Percentiles rank a stretch among this genome's conserved stretches.
phyloP scores from a whole-genome alignment of 2,329 filamentous ascomycete species.

The Beauveria sp. region DNA sequence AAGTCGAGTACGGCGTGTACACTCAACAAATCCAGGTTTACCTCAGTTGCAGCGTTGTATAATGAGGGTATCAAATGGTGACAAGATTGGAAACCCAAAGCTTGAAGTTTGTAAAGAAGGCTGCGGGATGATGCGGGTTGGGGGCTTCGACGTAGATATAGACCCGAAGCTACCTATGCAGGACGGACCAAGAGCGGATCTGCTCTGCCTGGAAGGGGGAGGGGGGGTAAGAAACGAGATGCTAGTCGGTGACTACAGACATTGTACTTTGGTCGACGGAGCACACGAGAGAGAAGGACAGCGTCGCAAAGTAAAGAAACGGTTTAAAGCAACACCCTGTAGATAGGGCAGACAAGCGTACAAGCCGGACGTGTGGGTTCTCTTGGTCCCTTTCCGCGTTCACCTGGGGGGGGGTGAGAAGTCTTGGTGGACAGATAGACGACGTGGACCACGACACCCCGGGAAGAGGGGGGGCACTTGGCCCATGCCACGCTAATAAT shows the following conservation, averaged over 20 bases:
- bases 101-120: slow-evolving; percentile 4
- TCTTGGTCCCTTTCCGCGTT: slow-evolving; percentile 3
- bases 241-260: slow-evolving; percentile 8
- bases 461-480: slow-evolving; percentile 8
- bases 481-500: neutral
- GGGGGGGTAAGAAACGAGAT: neutral
- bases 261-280: neutral
- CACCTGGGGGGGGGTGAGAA: neutral
- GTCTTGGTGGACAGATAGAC: neutral
- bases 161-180: slow-evolving; percentile 11
- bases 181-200: slow-evolving; percentile 9
- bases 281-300: neutral
- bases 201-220: neutral
- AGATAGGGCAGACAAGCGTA: neutral
- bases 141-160: slow-evolving; percentile 11
- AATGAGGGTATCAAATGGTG: neutral
- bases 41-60: neutral
- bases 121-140: slow-evolving; percentile 11
- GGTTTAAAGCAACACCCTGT: neutral
- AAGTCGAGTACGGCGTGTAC: neutral
- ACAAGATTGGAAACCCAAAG: neutral
- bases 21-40: neutral
- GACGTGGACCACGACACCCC: neutral
- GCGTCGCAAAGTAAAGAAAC: neutral
- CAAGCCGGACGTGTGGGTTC: neutral